Conservation (phyloP, 352 stramenopile genomes). For the Pythium volutum region DNA sequence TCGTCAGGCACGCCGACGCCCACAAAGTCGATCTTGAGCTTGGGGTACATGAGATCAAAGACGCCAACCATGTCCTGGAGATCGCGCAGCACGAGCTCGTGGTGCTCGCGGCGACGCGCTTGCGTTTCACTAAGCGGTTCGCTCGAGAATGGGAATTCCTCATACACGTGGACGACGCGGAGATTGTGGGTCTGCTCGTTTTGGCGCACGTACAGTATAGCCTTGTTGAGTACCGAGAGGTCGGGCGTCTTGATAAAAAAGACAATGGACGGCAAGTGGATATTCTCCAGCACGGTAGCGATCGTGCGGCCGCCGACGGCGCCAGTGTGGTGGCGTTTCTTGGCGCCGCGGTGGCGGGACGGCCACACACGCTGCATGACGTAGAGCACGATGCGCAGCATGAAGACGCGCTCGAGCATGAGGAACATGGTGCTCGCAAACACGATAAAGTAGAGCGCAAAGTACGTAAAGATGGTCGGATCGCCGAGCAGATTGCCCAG, state of each 20-base stretch:
- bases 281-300: constrained; percentile 73
- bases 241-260: constrained; percentile 93
- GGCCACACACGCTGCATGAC: constrained; percentile 71
- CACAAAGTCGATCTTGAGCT: constrained; percentile 90
- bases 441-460: constrained; percentile 86
- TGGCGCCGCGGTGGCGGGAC: constrained; percentile 35
- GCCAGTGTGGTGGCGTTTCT: constrained; percentile 60
- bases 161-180: constrained; percentile 85
- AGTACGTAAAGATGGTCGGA: constrained; percentile 86
- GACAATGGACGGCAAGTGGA: constrained; percentile 90
- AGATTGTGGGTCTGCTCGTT: constrained; percentile 92
- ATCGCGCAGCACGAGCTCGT: constrained; percentile 49
- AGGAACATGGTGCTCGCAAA: constrained; percentile 70
- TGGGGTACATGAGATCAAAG: constrained; percentile 91
- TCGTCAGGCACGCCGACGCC: constrained; percentile 51
- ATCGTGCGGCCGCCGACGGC: constrained; percentile 83
- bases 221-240: constrained; percentile 94
- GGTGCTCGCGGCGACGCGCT: constrained; percentile 26
- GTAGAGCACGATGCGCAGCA: constrained; percentile 81
- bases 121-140: constrained; percentile 40
- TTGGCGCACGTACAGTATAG: constrained; percentile 93
- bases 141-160: constrained; percentile 27
- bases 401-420: constrained; percentile 88
- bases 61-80: constrained; percentile 73
- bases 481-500: constrained; percentile 86